Conservation (phyloP, 2,329 filamentous ascomycete species). For the Hirsutella minnesotensis region DNA sequence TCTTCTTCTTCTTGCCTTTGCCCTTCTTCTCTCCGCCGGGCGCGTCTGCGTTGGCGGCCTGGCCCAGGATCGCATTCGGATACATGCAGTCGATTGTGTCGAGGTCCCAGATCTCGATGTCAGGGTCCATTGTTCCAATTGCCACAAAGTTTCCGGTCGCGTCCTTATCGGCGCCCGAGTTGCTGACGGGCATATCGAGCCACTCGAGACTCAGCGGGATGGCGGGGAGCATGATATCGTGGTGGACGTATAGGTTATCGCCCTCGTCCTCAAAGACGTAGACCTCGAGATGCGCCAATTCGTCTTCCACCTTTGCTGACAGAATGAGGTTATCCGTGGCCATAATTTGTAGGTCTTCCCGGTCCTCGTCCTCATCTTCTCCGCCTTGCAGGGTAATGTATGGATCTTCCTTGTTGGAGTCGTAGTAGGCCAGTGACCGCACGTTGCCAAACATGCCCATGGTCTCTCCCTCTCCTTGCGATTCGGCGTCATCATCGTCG, state of each 20-base stretch:
- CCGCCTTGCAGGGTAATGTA: slow-evolving; percentile 81
- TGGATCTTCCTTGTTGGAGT: slow-evolving; percentile 87
- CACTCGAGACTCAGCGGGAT: slow-evolving; percentile 94
- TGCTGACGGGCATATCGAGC: slow-evolving; percentile 83
- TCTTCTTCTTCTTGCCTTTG: slow-evolving; percentile 78
- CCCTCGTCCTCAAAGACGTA: slow-evolving; percentile 94
- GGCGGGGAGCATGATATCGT: slow-evolving; percentile 97
- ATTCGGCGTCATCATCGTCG: slow-evolving; percentile 59
- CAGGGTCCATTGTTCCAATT: slow-evolving; percentile 92
- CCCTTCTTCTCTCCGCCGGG: slow-evolving; percentile 57
- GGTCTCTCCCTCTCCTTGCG: slow-evolving; percentile 45
- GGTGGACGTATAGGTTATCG: slow-evolving; percentile 97
- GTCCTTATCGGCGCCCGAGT: slow-evolving; percentile 48
- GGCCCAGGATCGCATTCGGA: slow-evolving; percentile 87
- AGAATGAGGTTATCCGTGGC: slow-evolving; percentile 87
- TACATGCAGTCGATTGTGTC: slow-evolving; percentile 97
- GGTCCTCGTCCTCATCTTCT: slow-evolving; percentile 64
- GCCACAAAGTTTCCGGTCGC: slow-evolving; percentile 82
- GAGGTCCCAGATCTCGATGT: slow-evolving; percentile 97
- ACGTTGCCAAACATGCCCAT: slow-evolving; percentile 94
- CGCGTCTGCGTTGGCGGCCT: slow-evolving; percentile 43
- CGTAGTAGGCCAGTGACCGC: slow-evolving; percentile 86
- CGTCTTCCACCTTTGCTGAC: slow-evolving; percentile 89
- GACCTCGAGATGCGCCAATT: slow-evolving; percentile 90
- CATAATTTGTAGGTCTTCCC: slow-evolving; percentile 87